Percentiles rank a stretch among this genome's conserved stretches.
Evolutionary conservation across 164 flowering plant genomes (phyloP).

Genomic region (Magnolia changhungtana): DNA sequence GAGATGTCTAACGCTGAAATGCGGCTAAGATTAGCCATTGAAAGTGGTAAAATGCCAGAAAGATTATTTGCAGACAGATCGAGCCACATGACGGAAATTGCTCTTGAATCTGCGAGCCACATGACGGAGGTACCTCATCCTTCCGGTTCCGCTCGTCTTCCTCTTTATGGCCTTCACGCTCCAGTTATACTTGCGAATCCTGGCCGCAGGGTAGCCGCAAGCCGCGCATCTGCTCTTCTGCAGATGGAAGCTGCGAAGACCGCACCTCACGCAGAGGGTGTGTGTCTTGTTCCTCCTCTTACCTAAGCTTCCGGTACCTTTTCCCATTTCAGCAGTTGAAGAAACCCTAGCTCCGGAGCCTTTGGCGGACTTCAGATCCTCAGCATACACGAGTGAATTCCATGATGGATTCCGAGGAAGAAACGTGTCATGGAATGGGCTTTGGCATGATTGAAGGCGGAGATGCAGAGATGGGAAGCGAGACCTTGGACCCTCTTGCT

Average conservation of each 20-base stretch:
- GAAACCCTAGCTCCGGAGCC: slow-evolving; percentile 21
- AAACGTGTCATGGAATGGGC: slow-evolving; percentile 72
- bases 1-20: no score
- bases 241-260: slow-evolving; percentile 88
- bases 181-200: slow-evolving; percentile 71
- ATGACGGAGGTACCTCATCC: slow-evolving; percentile 62
- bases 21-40: no score
- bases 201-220: slow-evolving; percentile 75
- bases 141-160: slow-evolving; percentile 64
- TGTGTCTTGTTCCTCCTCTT: slow-evolving; percentile 98
- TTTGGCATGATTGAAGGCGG: slow-evolving; percentile 72
- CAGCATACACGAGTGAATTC: slow-evolving; percentile 47
- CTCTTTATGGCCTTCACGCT: slow-evolving; percentile 58
- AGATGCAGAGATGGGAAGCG: slow-evolving; percentile 63
- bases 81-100: slow-evolving; percentile 50
- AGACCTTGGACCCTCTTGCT: slow-evolving; percentile 74
- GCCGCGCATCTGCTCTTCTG: slow-evolving; percentile 94
- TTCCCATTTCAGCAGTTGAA: slow-evolving; percentile 31
- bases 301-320: slow-evolving; percentile 91
- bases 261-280: slow-evolving; percentile 85
- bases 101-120: slow-evolving; percentile 60
- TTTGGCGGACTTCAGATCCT: slow-evolving; percentile 22
- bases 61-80: no score
- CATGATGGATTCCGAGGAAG: slow-evolving; percentile 64
- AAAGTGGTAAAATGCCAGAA: no score